phyloP scores from a whole-genome alignment of 441 rosid genomes.

The Aleurites moluccanus region DNA sequence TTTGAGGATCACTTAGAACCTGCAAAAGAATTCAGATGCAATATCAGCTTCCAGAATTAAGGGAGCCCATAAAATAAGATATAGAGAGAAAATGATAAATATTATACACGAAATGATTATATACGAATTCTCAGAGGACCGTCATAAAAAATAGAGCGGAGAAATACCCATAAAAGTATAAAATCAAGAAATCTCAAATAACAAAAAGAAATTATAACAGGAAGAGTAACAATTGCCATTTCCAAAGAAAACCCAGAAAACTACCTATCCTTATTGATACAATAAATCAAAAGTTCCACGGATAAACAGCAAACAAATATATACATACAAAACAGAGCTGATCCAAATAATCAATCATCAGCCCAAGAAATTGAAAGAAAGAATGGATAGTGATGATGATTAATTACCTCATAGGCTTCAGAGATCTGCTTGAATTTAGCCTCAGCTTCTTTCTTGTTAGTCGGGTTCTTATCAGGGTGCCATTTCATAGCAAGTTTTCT shows the following conservation, averaged over 20 bases:
- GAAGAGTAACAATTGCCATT: not conserved
- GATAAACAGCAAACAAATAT: no score
- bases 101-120: no score
- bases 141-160: not conserved
- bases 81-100: no score
- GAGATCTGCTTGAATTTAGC: slow-evolving; percentile 92
- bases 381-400: not conserved
- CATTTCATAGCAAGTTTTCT: slow-evolving; percentile 93
- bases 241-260: not conserved
- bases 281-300: not conserved
- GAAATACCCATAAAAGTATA: not conserved
- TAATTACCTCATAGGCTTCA: slow-evolving; percentile 92
- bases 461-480: slow-evolving; percentile 96
- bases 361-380: not conserved
- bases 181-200: not conserved
- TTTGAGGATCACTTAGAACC: slow-evolving; percentile 85
- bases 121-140: not conserved
- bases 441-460: slow-evolving; percentile 81
- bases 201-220: not conserved
- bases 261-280: not conserved
- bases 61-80: no score
- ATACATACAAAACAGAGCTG: not conserved
- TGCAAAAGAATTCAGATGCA: slow-evolving; percentile 25
- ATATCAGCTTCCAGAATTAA: not conserved
- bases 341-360: not conserved